Evolutionary conservation across 306 rosid species (phyloP).

Genomic region (Pueraria montana): DNA sequence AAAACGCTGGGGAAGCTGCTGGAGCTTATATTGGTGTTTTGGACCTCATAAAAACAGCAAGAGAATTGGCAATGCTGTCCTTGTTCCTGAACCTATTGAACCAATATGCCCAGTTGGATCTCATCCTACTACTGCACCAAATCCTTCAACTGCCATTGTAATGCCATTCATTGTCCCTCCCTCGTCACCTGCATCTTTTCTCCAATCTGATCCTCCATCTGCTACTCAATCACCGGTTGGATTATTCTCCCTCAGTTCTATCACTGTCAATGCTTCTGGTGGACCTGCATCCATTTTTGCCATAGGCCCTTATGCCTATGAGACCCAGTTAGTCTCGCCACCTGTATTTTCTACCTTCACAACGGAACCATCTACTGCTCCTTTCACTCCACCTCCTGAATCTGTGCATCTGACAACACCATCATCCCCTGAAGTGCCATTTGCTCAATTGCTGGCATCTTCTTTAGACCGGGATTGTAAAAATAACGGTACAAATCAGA

Average conservation of each 20-base stretch:
- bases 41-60: slow-evolving; percentile 75
- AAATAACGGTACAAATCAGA: slow-evolving; percentile 59
- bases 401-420: slow-evolving; percentile 83
- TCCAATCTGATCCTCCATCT: slow-evolving; percentile 80
- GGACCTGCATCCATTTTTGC: slow-evolving; percentile 78
- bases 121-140: slow-evolving; percentile 54
- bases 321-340: slow-evolving; percentile 87
- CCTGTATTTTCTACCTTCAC: slow-evolving; percentile 82
- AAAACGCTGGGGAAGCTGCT: slow-evolving; percentile 86
- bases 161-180: slow-evolving; percentile 86
- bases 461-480: slow-evolving; percentile 62
- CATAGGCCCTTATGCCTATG: slow-evolving; percentile 86
- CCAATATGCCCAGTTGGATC: slow-evolving; percentile 52
- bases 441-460: slow-evolving; percentile 81
- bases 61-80: slow-evolving; percentile 79
- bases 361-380: slow-evolving; percentile 87
- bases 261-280: slow-evolving; percentile 57
- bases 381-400: slow-evolving; percentile 89
- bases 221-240: slow-evolving; percentile 75
- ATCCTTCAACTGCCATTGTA: slow-evolving; percentile 61
- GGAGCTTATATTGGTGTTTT: slow-evolving; percentile 83
- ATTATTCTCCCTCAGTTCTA: slow-evolving; percentile 61
- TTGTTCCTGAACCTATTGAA: slow-evolving; percentile 72
- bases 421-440: slow-evolving; percentile 91
- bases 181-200: slow-evolving; percentile 84